Evolutionary conservation across 208 protist genomes (phyloP).

Genomic region (Leishmania braziliensis): DNA sequence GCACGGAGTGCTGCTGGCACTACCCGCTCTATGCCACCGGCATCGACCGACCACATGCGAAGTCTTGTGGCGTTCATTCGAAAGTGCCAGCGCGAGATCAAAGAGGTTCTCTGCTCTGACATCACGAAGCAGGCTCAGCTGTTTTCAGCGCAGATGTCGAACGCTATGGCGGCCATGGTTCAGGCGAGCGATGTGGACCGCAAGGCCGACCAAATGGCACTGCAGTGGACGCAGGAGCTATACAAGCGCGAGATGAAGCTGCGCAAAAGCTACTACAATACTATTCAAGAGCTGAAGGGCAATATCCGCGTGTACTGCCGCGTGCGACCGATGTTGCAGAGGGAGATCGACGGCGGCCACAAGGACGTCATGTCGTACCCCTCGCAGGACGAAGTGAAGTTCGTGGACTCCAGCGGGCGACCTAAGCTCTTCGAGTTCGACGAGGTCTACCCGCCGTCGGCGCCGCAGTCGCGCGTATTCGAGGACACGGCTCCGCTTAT

Average conservation of each 20-base stretch:
- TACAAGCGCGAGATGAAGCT: conserved; percentile 93
- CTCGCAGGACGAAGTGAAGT: conserved; percentile 79
- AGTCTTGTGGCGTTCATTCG: conserved; percentile 56
- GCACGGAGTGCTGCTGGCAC: neutral
- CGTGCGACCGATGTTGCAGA: conserved; percentile 88
- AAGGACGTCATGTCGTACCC: conserved; percentile 83
- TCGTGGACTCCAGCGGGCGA: conserved; percentile 70
- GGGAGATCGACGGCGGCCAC: conserved; percentile 75
- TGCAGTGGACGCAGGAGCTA: conserved; percentile 89
- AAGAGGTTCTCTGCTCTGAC: conserved; percentile 66
- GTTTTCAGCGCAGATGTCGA: conserved; percentile 69
- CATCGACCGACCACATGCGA: conserved; percentile 57
- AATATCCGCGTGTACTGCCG: conserved; percentile 96
- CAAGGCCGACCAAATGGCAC: conserved; percentile 70
- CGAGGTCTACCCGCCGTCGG: conserved; percentile 83
- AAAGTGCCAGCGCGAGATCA: conserved; percentile 66
- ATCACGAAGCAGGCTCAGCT: conserved; percentile 68
- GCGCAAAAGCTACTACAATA: conserved; percentile 94
- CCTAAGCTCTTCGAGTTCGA: conserved; percentile 93
- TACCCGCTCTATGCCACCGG: conserved; percentile 18
- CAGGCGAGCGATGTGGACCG: conserved; percentile 74
- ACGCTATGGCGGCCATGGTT: conserved; percentile 75
- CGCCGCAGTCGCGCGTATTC: conserved; percentile 86
- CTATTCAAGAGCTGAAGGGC: conserved; percentile 93
- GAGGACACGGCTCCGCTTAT: conserved; percentile 93